Conservation (phyloP, 1,139 yeast genomes). For the Suhomyces panamericanus region DNA sequence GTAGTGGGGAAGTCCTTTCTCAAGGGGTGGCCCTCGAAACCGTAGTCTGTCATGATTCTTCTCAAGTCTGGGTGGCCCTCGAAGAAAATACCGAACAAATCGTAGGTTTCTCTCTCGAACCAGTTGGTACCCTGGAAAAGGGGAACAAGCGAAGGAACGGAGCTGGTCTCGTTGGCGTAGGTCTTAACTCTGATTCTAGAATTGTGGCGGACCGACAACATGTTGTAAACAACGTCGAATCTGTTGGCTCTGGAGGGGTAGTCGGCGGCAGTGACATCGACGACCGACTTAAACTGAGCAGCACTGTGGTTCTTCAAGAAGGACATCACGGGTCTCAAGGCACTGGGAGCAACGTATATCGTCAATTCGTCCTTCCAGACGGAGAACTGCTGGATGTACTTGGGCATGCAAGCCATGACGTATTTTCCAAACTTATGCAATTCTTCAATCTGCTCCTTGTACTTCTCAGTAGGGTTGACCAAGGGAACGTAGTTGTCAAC, state of each 20-base stretch:
- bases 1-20: constrained; percentile 93
- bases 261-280: constrained; percentile 87
- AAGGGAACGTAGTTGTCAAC: constrained; percentile 52
- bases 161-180: constrained; percentile 77
- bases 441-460: constrained; percentile 66
- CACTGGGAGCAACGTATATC: constrained; percentile 73
- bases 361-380: constrained; percentile 92
- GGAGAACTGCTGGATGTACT: constrained; percentile 77
- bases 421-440: constrained; percentile 83
- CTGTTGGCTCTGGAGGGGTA: constrained; percentile 82
- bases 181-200: constrained; percentile 89
- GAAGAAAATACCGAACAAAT: constrained; percentile 81
- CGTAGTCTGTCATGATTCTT: constrained; percentile 89
- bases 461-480: constrained; percentile 77
- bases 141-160: constrained; percentile 76
- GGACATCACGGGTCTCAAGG: constrained; percentile 65
- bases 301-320: constrained; percentile 79
- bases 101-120: constrained; percentile 89
- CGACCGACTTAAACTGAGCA: constrained; percentile 73
- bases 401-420: constrained; percentile 76
- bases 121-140: constrained; percentile 81
- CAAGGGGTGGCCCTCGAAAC: constrained; percentile 89
- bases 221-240: constrained; percentile 83
- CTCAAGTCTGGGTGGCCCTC: constrained; percentile 89
- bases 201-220: constrained; percentile 79